A percentile compares a stretch with the other conserved stretches of the same genome.
These are phyloP conservation scores for Erythrophleum fordii DNA, from an alignment of 306 rosid species.

Conservation along the genomic window DNA sequence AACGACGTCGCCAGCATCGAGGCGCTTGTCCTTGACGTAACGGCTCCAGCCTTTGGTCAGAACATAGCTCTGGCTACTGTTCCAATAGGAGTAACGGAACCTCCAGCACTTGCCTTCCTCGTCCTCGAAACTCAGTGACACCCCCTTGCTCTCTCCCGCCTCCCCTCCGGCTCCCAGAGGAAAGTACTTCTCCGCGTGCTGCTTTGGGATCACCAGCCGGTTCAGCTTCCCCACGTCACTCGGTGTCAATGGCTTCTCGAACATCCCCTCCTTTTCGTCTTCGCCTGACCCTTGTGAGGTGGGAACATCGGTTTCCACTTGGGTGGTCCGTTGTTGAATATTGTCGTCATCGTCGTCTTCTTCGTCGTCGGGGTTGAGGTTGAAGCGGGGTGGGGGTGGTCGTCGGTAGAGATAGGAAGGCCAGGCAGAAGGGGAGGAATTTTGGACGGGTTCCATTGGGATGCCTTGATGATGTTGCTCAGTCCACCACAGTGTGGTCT, in stretches of 20 bases:
- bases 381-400: constrained; percentile 16
- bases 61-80: constrained; percentile 96
- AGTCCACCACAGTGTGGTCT: constrained; percentile 56
- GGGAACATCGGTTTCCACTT: not conserved
- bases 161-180: constrained; percentile 61
- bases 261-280: constrained; percentile 69
- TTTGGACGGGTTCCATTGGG: not conserved
- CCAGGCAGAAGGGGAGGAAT: constrained; percentile 30
- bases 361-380: constrained; percentile 50
- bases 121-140: constrained; percentile 88
- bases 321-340: not conserved
- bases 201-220: constrained; percentile 95
- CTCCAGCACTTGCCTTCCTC: constrained; percentile 93
- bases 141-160: constrained; percentile 57
- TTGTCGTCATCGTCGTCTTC: constrained; percentile 23
- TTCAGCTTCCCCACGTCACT: constrained; percentile 97
- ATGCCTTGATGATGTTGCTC: constrained; percentile 34
- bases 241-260: constrained; percentile 91
- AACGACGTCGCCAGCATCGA: constrained; percentile 92
- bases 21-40: constrained; percentile 90
- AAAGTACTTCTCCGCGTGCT: constrained; percentile 89
- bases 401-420: constrained; percentile 35
- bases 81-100: constrained; percentile 97
- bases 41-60: constrained; percentile 97
- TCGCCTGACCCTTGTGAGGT: not conserved